Evolutionary conservation across 768 basidiomycete species (phyloP).

Genomic region (Lentinula raphanica): DNA sequence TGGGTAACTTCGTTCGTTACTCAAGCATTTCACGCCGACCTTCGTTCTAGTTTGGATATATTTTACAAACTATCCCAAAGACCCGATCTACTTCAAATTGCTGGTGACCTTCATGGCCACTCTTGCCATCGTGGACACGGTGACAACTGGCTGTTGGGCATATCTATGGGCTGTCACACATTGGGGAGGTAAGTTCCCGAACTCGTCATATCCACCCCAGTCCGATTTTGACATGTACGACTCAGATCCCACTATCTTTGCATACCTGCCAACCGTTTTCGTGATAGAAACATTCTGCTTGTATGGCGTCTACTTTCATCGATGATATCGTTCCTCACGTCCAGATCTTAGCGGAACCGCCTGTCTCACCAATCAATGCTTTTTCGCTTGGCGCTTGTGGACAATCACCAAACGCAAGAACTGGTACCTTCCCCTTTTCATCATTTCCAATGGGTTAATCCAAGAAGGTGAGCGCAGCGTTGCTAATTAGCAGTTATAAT

Average conservation of each 20-base stretch:
- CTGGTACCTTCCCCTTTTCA: constrained; percentile 3
- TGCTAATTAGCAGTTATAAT: neutral
- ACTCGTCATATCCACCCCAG: neutral
- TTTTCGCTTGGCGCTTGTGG: constrained; percentile 7
- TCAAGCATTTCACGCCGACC: neutral
- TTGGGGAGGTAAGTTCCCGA: neutral
- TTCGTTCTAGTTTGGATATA: constrained; percentile 1
- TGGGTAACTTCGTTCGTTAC: neutral
- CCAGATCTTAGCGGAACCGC: neutral
- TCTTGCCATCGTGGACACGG: constrained; percentile 2
- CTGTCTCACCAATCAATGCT: neutral
- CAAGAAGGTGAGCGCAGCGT: neutral
- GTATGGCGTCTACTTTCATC: neutral
- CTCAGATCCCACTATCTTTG: constrained; percentile 1
- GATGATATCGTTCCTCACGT: neutral
- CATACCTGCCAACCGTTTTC: neutral
- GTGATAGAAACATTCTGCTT: constrained; percentile 4
- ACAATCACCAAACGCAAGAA: constrained; percentile 3
- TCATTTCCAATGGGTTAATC: neutral
- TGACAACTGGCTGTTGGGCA: neutral
- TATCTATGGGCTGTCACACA: constrained; percentile 1
- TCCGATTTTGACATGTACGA: neutral
- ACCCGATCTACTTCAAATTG: constrained; percentile 1
- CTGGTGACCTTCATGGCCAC: neutral
- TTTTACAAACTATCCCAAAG: constrained; percentile 4